Percentiles rank a stretch among this genome's conserved stretches.
These are phyloP conservation scores for Albifimbria verrucaria DNA, from an alignment of 2,329 filamentous ascomycete genomes.

Conservation along the genomic window DNA sequence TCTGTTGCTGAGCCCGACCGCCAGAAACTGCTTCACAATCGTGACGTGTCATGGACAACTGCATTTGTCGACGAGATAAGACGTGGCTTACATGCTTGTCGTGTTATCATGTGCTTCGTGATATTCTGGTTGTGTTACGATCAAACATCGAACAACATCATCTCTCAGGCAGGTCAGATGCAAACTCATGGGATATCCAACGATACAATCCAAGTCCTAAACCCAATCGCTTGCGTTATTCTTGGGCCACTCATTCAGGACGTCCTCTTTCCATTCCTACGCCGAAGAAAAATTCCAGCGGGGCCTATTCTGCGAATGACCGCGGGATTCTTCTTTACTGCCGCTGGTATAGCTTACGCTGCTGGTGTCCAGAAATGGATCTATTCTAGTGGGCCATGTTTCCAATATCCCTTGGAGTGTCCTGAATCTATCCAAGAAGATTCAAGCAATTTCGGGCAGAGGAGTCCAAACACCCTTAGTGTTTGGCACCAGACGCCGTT, in stretches of 20 bases:
- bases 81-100: slow-evolving; percentile 48
- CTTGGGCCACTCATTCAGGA: slow-evolving; percentile 21
- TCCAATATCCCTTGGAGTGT: slow-evolving; percentile 32
- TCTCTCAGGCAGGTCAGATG: slow-evolving; percentile 51
- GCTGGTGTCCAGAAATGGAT: slow-evolving; percentile 47
- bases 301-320: slow-evolving; percentile 18
- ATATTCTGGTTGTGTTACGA: slow-evolving; percentile 56
- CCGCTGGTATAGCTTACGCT: slow-evolving; percentile 46
- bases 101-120: slow-evolving; percentile 50
- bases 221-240: slow-evolving; percentile 40
- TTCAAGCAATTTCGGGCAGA: neutral
- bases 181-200: slow-evolving; percentile 45
- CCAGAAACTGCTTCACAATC: slow-evolving; percentile 42
- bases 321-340: slow-evolving; percentile 41
- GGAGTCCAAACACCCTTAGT: slow-evolving; percentile 27
- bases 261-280: neutral
- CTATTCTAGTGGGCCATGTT: slow-evolving; percentile 43
- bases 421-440: slow-evolving; percentile 18
- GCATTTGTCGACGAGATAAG: slow-evolving; percentile 61
- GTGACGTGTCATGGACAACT: slow-evolving; percentile 53
- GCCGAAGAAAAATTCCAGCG: neutral
- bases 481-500: slow-evolving; percentile 37
- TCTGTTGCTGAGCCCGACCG: slow-evolving; percentile 57
- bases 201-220: slow-evolving; percentile 46
- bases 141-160: slow-evolving; percentile 55